These are phyloP conservation scores for Torulaspora microellipsoides DNA, from an alignment of 805 yeast genomes.

Conservation along the genomic window DNA sequence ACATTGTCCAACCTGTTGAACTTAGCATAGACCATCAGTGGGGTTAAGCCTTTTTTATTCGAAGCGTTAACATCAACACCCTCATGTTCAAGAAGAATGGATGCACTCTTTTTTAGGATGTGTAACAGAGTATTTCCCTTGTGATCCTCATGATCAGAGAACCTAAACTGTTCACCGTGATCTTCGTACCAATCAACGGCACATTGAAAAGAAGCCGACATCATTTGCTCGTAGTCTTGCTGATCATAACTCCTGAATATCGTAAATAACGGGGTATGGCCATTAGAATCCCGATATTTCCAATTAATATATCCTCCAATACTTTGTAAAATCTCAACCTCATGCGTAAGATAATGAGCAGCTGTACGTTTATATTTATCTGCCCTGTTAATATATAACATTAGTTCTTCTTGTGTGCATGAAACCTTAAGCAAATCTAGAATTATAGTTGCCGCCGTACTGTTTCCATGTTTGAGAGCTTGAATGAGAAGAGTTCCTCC, in stretches of 20 bases:
- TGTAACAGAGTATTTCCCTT: constrained; percentile 78
- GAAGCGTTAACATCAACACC: constrained; percentile 52
- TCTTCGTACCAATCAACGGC: constrained; percentile 42
- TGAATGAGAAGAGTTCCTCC: constrained; percentile 55
- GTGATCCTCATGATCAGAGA: constrained; percentile 62
- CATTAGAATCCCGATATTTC: constrained; percentile 57
- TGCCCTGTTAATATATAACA: constrained; percentile 42
- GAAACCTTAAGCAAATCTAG: constrained; percentile 41
- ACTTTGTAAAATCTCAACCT: constrained; percentile 44
- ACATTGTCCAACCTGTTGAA: constrained; percentile 64
- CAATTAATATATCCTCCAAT: constrained; percentile 66
- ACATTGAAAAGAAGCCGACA: constrained; percentile 43
- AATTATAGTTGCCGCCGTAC: constrained; percentile 44
- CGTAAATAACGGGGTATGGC: constrained; percentile 75
- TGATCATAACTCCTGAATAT: constrained; percentile 80
- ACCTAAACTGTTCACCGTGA: constrained; percentile 36
- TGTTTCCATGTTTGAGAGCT: constrained; percentile 55
- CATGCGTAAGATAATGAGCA: constrained; percentile 71
- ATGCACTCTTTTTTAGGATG: constrained; percentile 51
- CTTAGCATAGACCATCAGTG: constrained; percentile 65
- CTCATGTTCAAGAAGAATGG: constrained; percentile 36
- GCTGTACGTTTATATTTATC: constrained; percentile 56
- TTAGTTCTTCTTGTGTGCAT: constrained; percentile 44
- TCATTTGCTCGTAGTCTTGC: constrained; percentile 48
- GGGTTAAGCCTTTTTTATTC: constrained; percentile 58